These are phyloP conservation scores for Stentor coeruleus DNA, from an alignment of 73 alveolate species.

Conservation along the genomic window DNA sequence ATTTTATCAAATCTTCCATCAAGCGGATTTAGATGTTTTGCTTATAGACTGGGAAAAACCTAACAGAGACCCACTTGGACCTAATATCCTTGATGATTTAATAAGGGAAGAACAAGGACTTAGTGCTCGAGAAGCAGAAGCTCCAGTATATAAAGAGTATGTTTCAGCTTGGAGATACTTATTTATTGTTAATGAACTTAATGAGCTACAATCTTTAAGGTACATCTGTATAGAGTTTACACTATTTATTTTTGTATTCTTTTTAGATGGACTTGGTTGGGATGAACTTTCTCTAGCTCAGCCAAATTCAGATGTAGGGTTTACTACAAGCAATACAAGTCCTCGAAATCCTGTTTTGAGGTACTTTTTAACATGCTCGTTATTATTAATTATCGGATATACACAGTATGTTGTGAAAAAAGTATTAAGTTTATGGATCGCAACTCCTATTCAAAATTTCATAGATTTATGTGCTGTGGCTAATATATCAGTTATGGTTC, in stretches of 20 bases:
- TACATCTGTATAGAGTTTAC: slow-evolving; percentile 52
- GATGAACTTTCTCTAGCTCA: slow-evolving; percentile 54
- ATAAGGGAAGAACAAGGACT: slow-evolving; percentile 24
- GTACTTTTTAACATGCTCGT: slow-evolving; percentile 57
- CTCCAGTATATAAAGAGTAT: slow-evolving; percentile 35
- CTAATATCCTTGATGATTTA: slow-evolving; percentile 38
- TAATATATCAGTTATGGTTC: slow-evolving; percentile 66
- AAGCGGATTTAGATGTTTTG: slow-evolving; percentile 63
- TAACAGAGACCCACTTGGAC: slow-evolving; percentile 35
- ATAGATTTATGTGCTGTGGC: slow-evolving; percentile 81
- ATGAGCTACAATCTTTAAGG: slow-evolving; percentile 65
- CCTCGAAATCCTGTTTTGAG: slow-evolving; percentile 64
- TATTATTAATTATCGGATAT: slow-evolving; percentile 47
- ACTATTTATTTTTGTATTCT: slow-evolving; percentile 59
- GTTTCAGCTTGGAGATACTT: slow-evolving; percentile 75
- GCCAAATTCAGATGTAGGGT: slow-evolving; percentile 43
- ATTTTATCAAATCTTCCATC: slow-evolving; percentile 49
- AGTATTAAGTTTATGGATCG: slow-evolving; percentile 45
- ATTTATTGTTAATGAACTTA: slow-evolving; percentile 74
- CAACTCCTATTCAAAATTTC: slow-evolving; percentile 66
- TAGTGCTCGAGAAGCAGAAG: not conserved
- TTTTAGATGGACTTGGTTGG: slow-evolving; percentile 68
- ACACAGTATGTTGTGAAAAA: slow-evolving; percentile 51
- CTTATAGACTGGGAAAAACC: slow-evolving; percentile 80
- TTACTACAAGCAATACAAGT: not conserved